Evolutionary conservation across 1,284 basidiomycete species (phyloP), one percentile per base, ranked within the genome.

Genomic region (Ceratobasidium theobromae): DNA sequence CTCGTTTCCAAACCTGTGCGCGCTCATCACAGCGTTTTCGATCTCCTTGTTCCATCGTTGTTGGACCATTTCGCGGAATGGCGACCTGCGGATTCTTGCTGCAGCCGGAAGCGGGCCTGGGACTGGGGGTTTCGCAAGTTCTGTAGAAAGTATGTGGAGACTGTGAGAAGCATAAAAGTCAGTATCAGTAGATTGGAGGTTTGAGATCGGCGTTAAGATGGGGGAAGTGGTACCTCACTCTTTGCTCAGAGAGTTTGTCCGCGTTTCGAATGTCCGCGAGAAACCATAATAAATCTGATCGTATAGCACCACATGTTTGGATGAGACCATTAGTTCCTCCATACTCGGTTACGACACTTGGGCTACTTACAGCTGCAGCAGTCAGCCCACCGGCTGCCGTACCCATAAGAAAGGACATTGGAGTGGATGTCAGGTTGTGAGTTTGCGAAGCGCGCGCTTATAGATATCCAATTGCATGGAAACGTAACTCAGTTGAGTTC

Each of bases 11-110:
- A 58, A 58, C 3, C 45, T 41, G n/a, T 58, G 55, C n/a, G 55
- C 55, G 3, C 18, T 48, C 43, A 58, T 46, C 6, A 58, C 41
- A 16, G 43, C 55, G 16, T 48, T 45, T 23, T 58, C 55, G 30
- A 58, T 46, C 43, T 58, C 55, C n/a, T 43, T 27, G 21, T 58
- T 58, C 55, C 55, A 58, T 23, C 55, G 55, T 27, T 58, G 55
- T 32, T 48, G 43, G 12, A 58, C 55, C 27, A 48, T 46, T 12
- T 58, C 55, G 6, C 55, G 55, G 55, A 58, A 58, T 11, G 55
- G 55, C 27, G 55, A 58, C 48, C 43, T 46, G 30, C 48, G 55
- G 45, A 58, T 58, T 25, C 55, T 58, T 1, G 43, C 55, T n/a
- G 55, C 27, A 4, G 55, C 55, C 2, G 55, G 55, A 25, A 58